Conservation (phyloP, 2,329 filamentous ascomycete species). For the Nemania diffusa region DNA sequence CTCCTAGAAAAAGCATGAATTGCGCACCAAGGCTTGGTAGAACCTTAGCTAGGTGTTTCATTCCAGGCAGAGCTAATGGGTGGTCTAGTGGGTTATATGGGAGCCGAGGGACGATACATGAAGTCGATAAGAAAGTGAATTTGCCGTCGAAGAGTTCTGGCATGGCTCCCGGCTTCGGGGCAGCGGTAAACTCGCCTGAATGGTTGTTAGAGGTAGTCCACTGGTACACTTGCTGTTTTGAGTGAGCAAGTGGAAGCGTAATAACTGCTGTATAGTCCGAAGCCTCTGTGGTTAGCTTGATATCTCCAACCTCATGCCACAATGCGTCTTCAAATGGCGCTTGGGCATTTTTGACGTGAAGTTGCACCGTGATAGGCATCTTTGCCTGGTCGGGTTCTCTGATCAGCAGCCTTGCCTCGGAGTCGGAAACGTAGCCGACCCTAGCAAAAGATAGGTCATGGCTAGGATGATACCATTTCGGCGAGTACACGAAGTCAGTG, state of each 20-base stretch:
- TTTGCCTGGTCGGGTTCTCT: slow-evolving; percentile 81
- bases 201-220: slow-evolving; percentile 90
- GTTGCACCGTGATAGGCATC: slow-evolving; percentile 79
- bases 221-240: slow-evolving; percentile 79
- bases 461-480: slow-evolving; percentile 74
- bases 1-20: slow-evolving; percentile 84
- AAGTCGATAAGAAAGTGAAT: slow-evolving; percentile 92
- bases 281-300: slow-evolving; percentile 74
- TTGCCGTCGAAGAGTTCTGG: slow-evolving; percentile 70
- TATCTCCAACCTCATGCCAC: slow-evolving; percentile 74
- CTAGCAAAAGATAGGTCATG: slow-evolving; percentile 86
- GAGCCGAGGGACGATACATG: slow-evolving; percentile 90
- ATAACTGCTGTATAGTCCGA: slow-evolving; percentile 86
- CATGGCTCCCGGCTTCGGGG: slow-evolving; percentile 74
- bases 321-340: slow-evolving; percentile 64
- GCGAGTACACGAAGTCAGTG: slow-evolving; percentile 81
- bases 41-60: slow-evolving; percentile 78
- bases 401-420: slow-evolving; percentile 81
- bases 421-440: slow-evolving; percentile 85
- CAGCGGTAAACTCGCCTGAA: slow-evolving; percentile 81
- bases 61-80: slow-evolving; percentile 81
- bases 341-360: slow-evolving; percentile 64
- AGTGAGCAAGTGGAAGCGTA: slow-evolving; percentile 70
- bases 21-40: slow-evolving; percentile 78
- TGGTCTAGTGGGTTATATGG: slow-evolving; percentile 89